Evolutionary conservation across 192 early-diverging fungal genomes (phyloP).

Genomic region (Gaertneriomyces sp.): DNA sequence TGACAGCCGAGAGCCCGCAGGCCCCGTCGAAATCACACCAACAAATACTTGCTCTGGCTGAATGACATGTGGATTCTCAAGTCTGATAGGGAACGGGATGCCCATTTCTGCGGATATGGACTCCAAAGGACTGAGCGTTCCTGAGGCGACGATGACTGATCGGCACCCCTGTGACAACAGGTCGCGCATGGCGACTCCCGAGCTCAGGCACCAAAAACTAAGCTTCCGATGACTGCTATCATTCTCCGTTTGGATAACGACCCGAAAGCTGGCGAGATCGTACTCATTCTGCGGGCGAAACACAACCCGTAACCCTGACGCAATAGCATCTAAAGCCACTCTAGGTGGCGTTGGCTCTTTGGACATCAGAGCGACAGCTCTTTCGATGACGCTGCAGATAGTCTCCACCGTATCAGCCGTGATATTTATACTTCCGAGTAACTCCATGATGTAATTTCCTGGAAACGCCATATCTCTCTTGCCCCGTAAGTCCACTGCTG

Average conservation of each 20-base stretch:
- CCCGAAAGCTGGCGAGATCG: too few relatives aligned
- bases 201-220: conserved; percentile 62
- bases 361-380: conserved; percentile 22
- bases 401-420: conserved; percentile 1
- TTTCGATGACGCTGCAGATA: conserved; percentile 27
- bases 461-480: conserved; percentile 11
- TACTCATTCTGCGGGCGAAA: too few relatives aligned
- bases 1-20: conserved; percentile 32
- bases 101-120: conserved; percentile 56
- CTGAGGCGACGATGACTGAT: conserved; percentile 57
- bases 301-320: too few relatives aligned
- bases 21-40: conserved; percentile 51
- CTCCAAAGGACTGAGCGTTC: conserved; percentile 60
- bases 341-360: conserved; percentile 4
- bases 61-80: conserved; percentile 70
- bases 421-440: conserved; percentile 25
- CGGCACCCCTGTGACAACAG: conserved; percentile 38
- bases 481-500: too few relatives aligned
- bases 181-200: conserved; percentile 57
- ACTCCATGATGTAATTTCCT: conserved; percentile 37
- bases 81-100: conserved; percentile 36
- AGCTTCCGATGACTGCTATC: conserved; percentile 22
- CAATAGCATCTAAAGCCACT: background rate
- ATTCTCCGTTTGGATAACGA: too few relatives aligned
- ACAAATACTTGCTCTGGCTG: conserved; percentile 55